Base-by-base conservation (phyloP, 2,329 filamentous ascomycete genomes). In the Trichophyton simii region DNA sequence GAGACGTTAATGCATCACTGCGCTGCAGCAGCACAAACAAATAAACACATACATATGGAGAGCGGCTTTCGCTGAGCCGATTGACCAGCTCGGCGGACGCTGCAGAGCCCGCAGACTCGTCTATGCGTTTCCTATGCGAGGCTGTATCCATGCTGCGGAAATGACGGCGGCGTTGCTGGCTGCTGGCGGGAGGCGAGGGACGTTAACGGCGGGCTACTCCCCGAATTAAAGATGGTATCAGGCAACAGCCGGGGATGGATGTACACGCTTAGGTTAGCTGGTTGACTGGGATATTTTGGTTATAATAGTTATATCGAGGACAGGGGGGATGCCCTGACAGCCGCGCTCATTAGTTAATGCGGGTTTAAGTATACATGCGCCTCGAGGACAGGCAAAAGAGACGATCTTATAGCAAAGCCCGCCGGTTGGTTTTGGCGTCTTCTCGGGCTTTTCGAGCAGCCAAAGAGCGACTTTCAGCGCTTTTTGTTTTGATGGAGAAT, bases 41-140 rank as follows among this genome's bases (percentile, higher is more conserved):
- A 18, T 1, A n/a, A 18, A 71, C 79, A 75, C 79, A 75, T 70
- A 87, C 84, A 76, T 88, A 88, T 61, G 85, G 85, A 67, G 83
- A 87, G 68, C 80, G 80, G 71, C 83, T 86, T 70, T 85, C 79
- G 58, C 72, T 75, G 61, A 84, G 78, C 65, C 81, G 78, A 69
- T 87, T 87, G 41, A 72, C 72, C 62, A 84, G 73, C 63, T 71
- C 71, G 11, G 67, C 44, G 18, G 58, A 48, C 6, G 67, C 34
- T 65, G 66, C 25, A 62, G 57, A 3, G 18, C 57, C 54, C 31
- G 31, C 18, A 9, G 28, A 20, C n/a, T 25, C 55, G 11, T 58
- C 31, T 11, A 25, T 38, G 15, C n/a, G 38, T 25, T 20, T 42
- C 9, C 38, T 41, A 38, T 58, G n/a, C 34, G 55, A 20, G 13